phyloP scores from a whole-genome alignment of 768 basidiomycete genomes.

The Cyclocybe cylindracea region DNA sequence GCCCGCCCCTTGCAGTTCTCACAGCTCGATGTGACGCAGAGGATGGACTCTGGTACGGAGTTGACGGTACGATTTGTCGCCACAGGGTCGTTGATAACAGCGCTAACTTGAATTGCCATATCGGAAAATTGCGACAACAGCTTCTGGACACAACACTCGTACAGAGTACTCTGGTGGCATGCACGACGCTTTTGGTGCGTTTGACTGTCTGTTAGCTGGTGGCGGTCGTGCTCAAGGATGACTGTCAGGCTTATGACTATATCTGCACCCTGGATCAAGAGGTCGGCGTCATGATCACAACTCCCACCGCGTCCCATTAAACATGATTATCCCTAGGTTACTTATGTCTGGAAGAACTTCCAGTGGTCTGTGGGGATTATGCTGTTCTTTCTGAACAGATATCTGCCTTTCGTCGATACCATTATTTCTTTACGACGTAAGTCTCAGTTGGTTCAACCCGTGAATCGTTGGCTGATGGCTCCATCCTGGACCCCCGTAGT shows the following conservation, averaged over 20 bases:
- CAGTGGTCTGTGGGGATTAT: constrained; percentile 23
- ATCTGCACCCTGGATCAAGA: constrained; percentile 34
- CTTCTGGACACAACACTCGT: constrained; percentile 17
- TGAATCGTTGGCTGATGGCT: neutral
- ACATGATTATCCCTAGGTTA: constrained; percentile 17
- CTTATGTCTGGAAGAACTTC: constrained; percentile 26
- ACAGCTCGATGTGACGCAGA: no score
- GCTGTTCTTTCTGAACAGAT: constrained; percentile 37
- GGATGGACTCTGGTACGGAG: no score
- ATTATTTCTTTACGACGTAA: constrained; percentile 28
- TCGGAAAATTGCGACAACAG: constrained; percentile 1
- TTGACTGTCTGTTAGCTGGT: no score
- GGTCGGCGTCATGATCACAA: constrained; percentile 3
- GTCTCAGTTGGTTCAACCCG: constrained; percentile 2
- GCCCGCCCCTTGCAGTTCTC: no score
- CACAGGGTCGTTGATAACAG: no score
- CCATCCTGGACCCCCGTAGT: neutral
- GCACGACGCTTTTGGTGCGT: constrained; percentile 22
- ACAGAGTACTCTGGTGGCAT: constrained; percentile 20
- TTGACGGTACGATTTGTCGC: no score
- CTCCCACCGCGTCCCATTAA: no score
- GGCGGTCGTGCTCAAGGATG: no score
- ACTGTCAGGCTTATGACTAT: constrained; percentile 29
- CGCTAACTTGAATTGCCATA: no score
- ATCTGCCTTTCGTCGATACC: constrained; percentile 35